phyloP scores from a whole-genome alignment of 2,329 filamentous ascomycete species.

The Didymosphaeria variabile region DNA sequence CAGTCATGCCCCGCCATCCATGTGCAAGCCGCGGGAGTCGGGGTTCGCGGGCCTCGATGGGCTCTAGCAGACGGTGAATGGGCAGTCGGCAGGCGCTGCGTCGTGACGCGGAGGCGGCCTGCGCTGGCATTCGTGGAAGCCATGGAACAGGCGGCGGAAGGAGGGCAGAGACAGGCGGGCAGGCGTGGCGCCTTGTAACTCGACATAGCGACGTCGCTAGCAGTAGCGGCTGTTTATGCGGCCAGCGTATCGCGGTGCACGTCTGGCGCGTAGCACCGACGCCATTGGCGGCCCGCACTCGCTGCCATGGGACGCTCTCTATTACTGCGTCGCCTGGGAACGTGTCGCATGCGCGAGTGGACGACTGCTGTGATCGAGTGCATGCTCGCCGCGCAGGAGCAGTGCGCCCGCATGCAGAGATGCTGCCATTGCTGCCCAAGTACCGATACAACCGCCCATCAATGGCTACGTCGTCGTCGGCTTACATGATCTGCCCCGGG shows the following conservation, averaged over 20 bases:
- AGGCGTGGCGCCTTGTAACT: conserved; percentile 45
- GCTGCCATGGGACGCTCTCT: conserved; percentile 11
- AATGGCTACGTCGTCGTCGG: conserved; percentile 14
- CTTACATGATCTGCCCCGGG: conserved; percentile 17
- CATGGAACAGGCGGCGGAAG: conserved; percentile 30
- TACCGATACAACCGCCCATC: conserved; percentile 19
- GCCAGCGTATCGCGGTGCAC: conserved; percentile 44
- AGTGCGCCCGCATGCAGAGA: conserved; percentile 26
- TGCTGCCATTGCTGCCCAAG: conserved; percentile 36
- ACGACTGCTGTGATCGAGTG: conserved; percentile 22
- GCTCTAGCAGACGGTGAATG: conserved; percentile 31
- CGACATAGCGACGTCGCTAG: conserved; percentile 23
- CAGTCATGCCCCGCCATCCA: conserved; percentile 32
- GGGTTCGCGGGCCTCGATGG: conserved; percentile 16
- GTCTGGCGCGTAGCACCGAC: background rate
- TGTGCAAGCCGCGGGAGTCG: conserved; percentile 23
- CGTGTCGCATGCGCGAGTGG: conserved; percentile 44
- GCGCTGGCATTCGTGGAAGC: conserved; percentile 38
- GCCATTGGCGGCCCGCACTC: conserved; percentile 22
- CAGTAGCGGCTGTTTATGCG: conserved; percentile 40
- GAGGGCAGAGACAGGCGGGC: conserved; percentile 28
- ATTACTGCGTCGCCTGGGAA: conserved; percentile 37
- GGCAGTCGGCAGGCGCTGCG: conserved; percentile 32
- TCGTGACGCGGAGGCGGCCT: conserved; percentile 40
- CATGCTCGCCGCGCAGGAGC: conserved; percentile 29